A percentile compares a stretch with the other conserved stretches of the same genome.
Evolutionary conservation across 2,329 filamentous ascomycete species (phyloP).

Genomic region (Aspergillus neotritici): DNA sequence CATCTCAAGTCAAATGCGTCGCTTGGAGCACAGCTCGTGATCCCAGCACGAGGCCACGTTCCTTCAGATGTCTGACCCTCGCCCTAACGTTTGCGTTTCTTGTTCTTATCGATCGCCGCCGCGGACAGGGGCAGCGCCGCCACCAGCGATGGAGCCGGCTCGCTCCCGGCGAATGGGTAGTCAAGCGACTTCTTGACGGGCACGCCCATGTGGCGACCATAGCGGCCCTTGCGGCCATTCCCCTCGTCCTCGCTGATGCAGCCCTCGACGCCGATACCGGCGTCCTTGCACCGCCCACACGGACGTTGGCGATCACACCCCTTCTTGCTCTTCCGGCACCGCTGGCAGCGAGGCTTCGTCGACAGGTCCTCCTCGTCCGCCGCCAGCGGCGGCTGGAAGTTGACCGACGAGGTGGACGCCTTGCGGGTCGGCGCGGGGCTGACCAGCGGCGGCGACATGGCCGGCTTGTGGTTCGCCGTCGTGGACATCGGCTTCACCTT

Average conservation of each 20-base stretch:
- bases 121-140: conserved; percentile 27
- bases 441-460: conserved; percentile 28
- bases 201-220: conserved; percentile 66
- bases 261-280: conserved; percentile 84
- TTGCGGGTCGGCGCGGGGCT: conserved; percentile 49
- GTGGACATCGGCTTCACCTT: conserved; percentile 31
- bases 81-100: conserved; percentile 61
- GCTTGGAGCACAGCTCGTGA: too few relatives aligned
- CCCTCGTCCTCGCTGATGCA: conserved; percentile 97
- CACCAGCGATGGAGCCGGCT: conserved; percentile 43
- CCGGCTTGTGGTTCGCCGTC: conserved; percentile 34
- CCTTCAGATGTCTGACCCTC: neutral
- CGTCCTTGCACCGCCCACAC: conserved; percentile 91
- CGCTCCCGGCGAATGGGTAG: conserved; percentile 44
- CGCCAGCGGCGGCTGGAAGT: conserved; percentile 56
- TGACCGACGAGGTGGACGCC: conserved; percentile 53
- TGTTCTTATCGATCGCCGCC: conserved; percentile 53
- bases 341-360: conserved; percentile 92
- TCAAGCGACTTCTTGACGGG: conserved; percentile 54
- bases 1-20: too few relatives aligned
- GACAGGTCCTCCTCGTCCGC: conserved; percentile 84
- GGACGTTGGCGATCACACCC: conserved; percentile 95
- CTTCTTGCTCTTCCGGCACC: conserved; percentile 99
- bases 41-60: too few relatives aligned
- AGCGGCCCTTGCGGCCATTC: conserved; percentile 92